Conservation (phyloP, 2,329 filamentous ascomycete genomes). For the Mollisiaceae sp. region DNA sequence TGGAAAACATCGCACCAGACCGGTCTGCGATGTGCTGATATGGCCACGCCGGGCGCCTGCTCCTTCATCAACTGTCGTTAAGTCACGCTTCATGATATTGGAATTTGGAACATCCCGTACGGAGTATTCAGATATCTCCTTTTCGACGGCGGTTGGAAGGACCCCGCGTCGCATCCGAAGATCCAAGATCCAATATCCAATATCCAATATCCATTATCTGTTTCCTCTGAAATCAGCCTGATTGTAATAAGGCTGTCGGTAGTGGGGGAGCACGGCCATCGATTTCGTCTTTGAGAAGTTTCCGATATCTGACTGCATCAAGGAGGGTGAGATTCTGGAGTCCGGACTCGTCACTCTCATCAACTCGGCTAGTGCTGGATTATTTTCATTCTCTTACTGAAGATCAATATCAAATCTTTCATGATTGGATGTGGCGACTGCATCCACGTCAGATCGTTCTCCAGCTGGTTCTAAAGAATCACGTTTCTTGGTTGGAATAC, state of each 20-base stretch:
- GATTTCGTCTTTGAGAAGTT: conserved; percentile 11
- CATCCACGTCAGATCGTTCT: neutral
- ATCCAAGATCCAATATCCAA: too few relatives aligned
- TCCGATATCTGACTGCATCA: conserved; percentile 10
- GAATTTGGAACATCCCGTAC: too few relatives aligned
- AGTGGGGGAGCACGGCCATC: neutral
- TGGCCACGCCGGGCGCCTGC: conserved; percentile 19
- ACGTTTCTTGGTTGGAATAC: too few relatives aligned
- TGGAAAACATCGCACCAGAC: conserved; percentile 2
- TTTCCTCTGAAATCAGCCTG: neutral
- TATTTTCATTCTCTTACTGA: conserved; percentile 8
- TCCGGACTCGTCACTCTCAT: neutral
- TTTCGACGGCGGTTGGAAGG: conserved; percentile 9
- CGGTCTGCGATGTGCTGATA: conserved; percentile 4
- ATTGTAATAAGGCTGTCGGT: conserved; percentile 6
- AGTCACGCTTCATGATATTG: conserved; percentile 15
- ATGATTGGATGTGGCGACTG: neutral
- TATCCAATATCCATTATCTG: neutral
- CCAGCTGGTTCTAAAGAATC: neutral
- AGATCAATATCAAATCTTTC: neutral
- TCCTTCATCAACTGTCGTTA: conserved; percentile 10
- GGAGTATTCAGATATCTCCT: conserved; percentile 1
- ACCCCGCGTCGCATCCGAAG: neutral
- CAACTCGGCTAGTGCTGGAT: conserved; percentile 6
- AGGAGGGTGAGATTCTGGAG: conserved; percentile 7